These are phyloP conservation scores for Phytophthora quininea DNA, from an alignment of 352 stramenopile species.

Conservation along the genomic window DNA sequence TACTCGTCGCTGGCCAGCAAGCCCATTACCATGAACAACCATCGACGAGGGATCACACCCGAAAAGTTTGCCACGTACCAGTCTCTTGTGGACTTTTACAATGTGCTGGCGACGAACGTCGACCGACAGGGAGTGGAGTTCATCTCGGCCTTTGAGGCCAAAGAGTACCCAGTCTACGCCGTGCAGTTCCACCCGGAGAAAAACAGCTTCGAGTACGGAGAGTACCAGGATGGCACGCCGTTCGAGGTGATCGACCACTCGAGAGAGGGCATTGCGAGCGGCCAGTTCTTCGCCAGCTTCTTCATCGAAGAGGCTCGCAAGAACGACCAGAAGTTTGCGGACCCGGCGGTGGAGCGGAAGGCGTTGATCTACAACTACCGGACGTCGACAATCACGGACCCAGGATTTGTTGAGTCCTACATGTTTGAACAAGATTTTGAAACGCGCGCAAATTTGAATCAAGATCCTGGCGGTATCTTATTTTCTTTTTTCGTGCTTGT, in stretches of 20 bases:
- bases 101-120: slow-evolving; percentile 61
- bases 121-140: slow-evolving; percentile 79
- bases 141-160: slow-evolving; percentile 88
- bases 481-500: no score
- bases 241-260: slow-evolving; percentile 89
- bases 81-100: slow-evolving; percentile 66
- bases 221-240: slow-evolving; percentile 60
- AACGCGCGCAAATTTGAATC: slow-evolving; percentile 37
- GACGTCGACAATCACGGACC: slow-evolving; percentile 63
- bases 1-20: slow-evolving; percentile 61
- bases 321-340: slow-evolving; percentile 63
- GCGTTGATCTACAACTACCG: slow-evolving; percentile 79
- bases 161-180: slow-evolving; percentile 85
- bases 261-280: slow-evolving; percentile 51
- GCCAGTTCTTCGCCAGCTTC: slow-evolving; percentile 75
- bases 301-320: slow-evolving; percentile 79
- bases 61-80: slow-evolving; percentile 50
- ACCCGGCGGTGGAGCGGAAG: slow-evolving; percentile 44
- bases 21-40: slow-evolving; percentile 83
- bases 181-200: slow-evolving; percentile 95
- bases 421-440: slow-evolving; percentile 70
- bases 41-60: slow-evolving; percentile 65
- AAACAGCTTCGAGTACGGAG: slow-evolving; percentile 89
- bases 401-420: slow-evolving; percentile 70
- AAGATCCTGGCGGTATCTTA: no score